Evolutionary conservation across 2,329 filamentous ascomycete species (phyloP).

Genomic region (Verticillium dahliae): DNA sequence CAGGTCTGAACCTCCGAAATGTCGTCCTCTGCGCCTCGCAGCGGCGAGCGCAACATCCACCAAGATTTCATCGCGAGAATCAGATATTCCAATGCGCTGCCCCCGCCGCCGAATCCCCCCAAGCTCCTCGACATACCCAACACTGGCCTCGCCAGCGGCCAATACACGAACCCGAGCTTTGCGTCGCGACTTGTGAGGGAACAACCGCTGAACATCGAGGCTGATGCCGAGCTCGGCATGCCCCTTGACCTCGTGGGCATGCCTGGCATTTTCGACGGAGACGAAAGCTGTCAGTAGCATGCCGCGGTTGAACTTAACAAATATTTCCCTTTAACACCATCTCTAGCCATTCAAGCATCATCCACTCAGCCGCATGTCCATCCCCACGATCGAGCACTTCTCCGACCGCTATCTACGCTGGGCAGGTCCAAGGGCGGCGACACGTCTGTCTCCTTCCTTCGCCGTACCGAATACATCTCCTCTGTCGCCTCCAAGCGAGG

Average conservation of each 20-base stretch:
- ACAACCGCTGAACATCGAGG: slow-evolving; percentile 92
- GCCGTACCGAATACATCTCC: slow-evolving; percentile 92
- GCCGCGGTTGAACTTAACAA: neutral
- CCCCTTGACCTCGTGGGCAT: slow-evolving; percentile 91
- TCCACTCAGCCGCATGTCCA: slow-evolving; percentile 66
- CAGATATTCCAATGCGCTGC: slow-evolving; percentile 91
- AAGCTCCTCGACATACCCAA: slow-evolving; percentile 97
- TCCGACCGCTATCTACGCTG: slow-evolving; percentile 76
- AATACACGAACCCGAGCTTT: slow-evolving; percentile 87
- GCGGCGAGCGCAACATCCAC: slow-evolving; percentile 59
- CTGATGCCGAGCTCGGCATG: slow-evolving; percentile 97
- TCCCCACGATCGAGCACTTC: slow-evolving; percentile 75
- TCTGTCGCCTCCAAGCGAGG: slow-evolving; percentile 47
- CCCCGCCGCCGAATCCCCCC: slow-evolving; percentile 85
- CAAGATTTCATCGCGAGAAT: slow-evolving; percentile 98
- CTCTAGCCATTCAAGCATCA: slow-evolving; percentile 72
- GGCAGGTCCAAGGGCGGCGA: slow-evolving; percentile 76
- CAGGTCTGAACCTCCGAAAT: slow-evolving; percentile 11
- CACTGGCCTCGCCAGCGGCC: slow-evolving; percentile 75
- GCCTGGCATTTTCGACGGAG: slow-evolving; percentile 88
- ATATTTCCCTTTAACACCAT: neutral
- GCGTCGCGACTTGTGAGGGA: slow-evolving; percentile 83
- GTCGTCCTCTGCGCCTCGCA: slow-evolving; percentile 28
- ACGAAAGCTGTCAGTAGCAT: slow-evolving; percentile 71
- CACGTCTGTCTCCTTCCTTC: slow-evolving; percentile 83